Base-by-base conservation (phyloP, 192 early-diverging fungal species). In the Rhizophlyctis rosea region DNA sequence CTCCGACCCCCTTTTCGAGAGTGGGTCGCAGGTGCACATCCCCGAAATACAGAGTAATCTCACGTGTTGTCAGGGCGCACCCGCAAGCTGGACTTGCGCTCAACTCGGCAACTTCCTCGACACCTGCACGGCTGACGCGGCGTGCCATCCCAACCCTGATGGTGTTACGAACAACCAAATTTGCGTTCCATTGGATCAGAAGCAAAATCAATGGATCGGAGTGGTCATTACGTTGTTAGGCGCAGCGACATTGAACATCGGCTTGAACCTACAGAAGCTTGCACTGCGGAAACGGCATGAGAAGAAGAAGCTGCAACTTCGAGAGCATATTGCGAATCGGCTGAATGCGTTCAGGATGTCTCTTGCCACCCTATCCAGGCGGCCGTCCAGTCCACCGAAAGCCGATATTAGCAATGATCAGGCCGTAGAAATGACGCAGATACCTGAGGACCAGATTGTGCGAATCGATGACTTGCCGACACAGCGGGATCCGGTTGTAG, bases 241-340 rank as follows among this genome's bases (percentile, higher is more conserved):
- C 30, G 84, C 85, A 4, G 79, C 84, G 9, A 79, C 80, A 9
- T 71, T 84, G 34, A 91, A 91, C 64, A 70, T 91, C 51, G 90
- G 90, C n/a, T 70, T 91, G 25, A 91, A 91, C 58, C 63, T 90
- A 61, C 90, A 91, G 69, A 91, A 91, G 54, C 81, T 88, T 21
- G 90, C 88, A 0, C 79, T 89, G 23, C 70, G 87, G 4, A 88
- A 89, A 62, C 76, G 83, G 0, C 72, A 83, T 55, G 78, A 86
- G 33, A 76, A 78, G 35, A 47, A 76, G 51, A 62, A 67, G n/a
- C 59, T 59, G 58, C 47, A 66, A 14, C 44, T 18, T 3, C 1
- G 18, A 7, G 29, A 1, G 50, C 34, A 24, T 3, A 55, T 24
- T 24, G 51, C 25, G 11, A n/a, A n/a, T 3, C 34, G 34, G 24